Evolutionary conservation across 2,329 filamentous ascomycete genomes (phyloP), one percentile per base, ranked within the genome.

Genomic region (Alternaria sp.): DNA sequence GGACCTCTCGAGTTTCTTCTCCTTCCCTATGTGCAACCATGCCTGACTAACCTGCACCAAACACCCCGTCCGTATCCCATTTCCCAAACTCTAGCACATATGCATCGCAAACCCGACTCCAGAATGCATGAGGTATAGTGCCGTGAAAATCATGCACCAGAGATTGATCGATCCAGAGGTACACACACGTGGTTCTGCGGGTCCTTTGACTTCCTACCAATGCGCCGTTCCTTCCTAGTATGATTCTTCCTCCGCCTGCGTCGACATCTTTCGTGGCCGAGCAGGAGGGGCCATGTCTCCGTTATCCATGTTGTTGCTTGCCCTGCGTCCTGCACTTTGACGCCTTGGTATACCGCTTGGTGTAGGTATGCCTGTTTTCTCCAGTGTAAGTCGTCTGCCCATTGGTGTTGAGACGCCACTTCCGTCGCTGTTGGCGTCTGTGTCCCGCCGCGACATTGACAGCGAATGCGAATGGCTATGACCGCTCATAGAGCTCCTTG

Each of bases 401-500:
- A 82, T 81, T 13, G 83, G 85, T 12, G 85, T 85, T 3, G 80
- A 71, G 44, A 67, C 74, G 58, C 62, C 77, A 59, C 71, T 80
- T 26, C 75, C 75, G 51, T 79, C 78, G 46, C 76, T 79, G n/a
- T 70, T 68, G 46, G 62, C 85, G 43, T 86, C 85, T 36, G 83
- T 83, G 64, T 87, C 86, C 54, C 86, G 71, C 30, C 74, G 52
- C 10, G 75, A 74, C 44, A 74, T 67, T 9, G 75, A 77, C 12
- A 77, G 56, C 10, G 77, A 76, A 45, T 77, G 73, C 3, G 73
- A 71, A 55, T 81, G 75, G 26, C 66, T 65, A 60, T 80, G 77
- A 30, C 70, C 87, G 60, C 88, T 88, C 67, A 94, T 83, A 13
- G 91, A 93, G 53, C 90, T 93, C 53, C 91, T 86, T 17, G 91